Evolutionary conservation across 805 yeast species (phyloP).

Genomic region (Barnettozyma vustinii): DNA sequence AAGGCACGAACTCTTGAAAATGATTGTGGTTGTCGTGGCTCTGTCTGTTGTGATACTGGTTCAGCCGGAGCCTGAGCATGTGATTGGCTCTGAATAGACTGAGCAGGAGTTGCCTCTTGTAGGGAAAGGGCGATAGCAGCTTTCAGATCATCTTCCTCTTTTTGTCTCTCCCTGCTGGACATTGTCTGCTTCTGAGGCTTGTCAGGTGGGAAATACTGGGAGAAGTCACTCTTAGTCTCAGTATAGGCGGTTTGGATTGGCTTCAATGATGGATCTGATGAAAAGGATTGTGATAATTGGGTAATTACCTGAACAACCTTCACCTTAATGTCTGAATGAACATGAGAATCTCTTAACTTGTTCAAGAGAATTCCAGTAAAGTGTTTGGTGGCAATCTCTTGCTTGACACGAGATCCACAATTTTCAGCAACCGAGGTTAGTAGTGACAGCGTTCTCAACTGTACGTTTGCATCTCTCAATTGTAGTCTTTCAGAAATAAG

Average conservation of each 20-base stretch:
- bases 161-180: constrained; percentile 37
- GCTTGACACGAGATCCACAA: constrained; percentile 67
- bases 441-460: constrained; percentile 50
- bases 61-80: constrained; percentile 13
- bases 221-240: constrained; percentile 39
- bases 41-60: constrained; percentile 7
- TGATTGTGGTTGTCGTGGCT: constrained; percentile 12
- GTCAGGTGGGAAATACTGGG: constrained; percentile 39
- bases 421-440: constrained; percentile 65
- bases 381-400: constrained; percentile 51
- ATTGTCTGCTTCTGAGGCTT: constrained; percentile 54
- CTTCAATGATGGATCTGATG: constrained; percentile 68
- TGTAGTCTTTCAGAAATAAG: constrained; percentile 43
- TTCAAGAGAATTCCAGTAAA: constrained; percentile 45
- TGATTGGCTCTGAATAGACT: constrained; percentile 13
- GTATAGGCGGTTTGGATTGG: constrained; percentile 60
- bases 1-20: constrained; percentile 75
- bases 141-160: constrained; percentile 78
- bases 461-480: constrained; percentile 57
- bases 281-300: constrained; percentile 61
- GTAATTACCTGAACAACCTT: constrained; percentile 61
- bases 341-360: constrained; percentile 44
- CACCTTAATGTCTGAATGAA: constrained; percentile 64
- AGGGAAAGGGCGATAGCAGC: constrained; percentile 71
- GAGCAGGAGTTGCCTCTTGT: constrained; percentile 18